Base-by-base conservation (phyloP, 192 early-diverging fungal genomes). In the Backusella tuberculispora region DNA sequence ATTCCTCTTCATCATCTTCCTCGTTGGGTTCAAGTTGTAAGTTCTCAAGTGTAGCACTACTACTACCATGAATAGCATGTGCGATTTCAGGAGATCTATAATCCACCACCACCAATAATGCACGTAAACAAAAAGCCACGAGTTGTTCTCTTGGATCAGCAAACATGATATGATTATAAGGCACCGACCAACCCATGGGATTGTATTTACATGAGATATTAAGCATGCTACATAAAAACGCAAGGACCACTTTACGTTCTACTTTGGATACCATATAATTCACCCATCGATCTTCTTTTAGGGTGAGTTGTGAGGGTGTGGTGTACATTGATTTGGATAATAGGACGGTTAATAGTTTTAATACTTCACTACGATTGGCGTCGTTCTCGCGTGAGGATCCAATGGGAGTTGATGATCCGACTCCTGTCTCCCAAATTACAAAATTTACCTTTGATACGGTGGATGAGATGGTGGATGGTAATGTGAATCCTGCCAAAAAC, bases 131-230 rank as follows among this genome's bases (percentile, higher is more conserved):
- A 9, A 91, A 64, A 13, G 88, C 81, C 8, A 94, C 91, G 3
- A 95, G 83, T 40, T 89, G 85, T 77, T 98, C 95, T 17, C 85
- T 76, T 0, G 91, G 83, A 74, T 97, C 93, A 6, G 86, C 82
- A 66, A 92, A 90, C 63, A 95, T 69, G 8, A 94, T 85, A 78
- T 95, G 92, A 73, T 94, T 95, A 85, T 95, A 98, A 38, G 94
- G 94, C n/a, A 93, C 83, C 5, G 88, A 91, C 95, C 95, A 97
- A 24, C 94, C 93, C 24, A 92, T 83, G 8, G 93, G 92, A 76
- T 95, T 92, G 73, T 95, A 95, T 48, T 90, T 89, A 5, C 91
- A 78, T 2, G 89, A 88, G 0, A 94, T 96, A 74, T 98, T 98
- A 29, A 96, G 64, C 43, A 96, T 78, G 75, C 94, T 95, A 82